Evolutionary conservation across 192 early-diverging fungal species (phyloP), one percentile per base, ranked within the genome.

Genomic region (Mortierella hygrophila): DNA sequence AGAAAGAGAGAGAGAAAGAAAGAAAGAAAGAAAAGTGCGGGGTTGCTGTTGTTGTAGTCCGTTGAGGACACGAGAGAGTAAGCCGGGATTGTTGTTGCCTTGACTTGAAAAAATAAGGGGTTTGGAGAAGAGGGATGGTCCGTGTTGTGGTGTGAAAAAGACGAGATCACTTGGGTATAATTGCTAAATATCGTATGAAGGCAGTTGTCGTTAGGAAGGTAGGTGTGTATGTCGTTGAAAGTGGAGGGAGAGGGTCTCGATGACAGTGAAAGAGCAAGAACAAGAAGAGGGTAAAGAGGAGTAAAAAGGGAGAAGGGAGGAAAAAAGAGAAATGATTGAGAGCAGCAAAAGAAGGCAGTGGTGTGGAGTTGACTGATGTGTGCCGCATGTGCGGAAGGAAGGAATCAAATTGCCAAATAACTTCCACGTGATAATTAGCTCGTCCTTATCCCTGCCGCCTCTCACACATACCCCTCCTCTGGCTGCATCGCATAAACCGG

Each of bases 271-370:
- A 11, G 29, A 60, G 23, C 9, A 40, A 65, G 77, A 69, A 70
- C 47, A n/a, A 46, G 60, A 23, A 52, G n/a, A 74, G 60, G 63
- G 29, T 57, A 49, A 46, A 63, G 77, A 77, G 26, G 69, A 47
- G 42, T 9, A 42, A 1, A 44, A 49, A 20, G 8, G 13, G n/a
- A 20, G 9, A 74, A 29, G 54, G 21, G 35, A 57, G 23, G 35
- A n/a, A 42, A 37, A 75, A 37, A 47, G 55, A 75, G 40, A 38
- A 71, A 42, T 21, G 70, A 7, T 65, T 65, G 60, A 71, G 70
- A 71, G 70, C 21, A 8, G 6, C 4, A 46, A 26, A 72, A 15
- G 42, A 29, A 52, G 6, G 26, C 29, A 54, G 40, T 8, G 38
- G 38, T 38, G 70, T 42, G 23, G 41, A 71, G 41, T 42, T 52